Conservation (phyloP, 2,329 filamentous ascomycete species). For the Diaporthe australafricana region DNA sequence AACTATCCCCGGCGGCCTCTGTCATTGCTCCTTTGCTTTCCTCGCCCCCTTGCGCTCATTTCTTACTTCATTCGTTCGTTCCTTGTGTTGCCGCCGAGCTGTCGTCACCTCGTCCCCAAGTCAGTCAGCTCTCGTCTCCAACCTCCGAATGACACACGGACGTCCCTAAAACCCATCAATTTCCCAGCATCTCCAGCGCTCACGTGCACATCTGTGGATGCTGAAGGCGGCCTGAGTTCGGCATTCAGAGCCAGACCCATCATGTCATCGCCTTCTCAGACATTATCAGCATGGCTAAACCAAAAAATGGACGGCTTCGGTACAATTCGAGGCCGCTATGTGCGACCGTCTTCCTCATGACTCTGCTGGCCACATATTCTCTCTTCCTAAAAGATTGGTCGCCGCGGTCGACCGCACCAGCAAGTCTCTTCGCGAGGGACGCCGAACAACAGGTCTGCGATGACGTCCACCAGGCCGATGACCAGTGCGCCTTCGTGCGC, state of each 20-base stretch:
- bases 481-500: constrained; percentile 89
- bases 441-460: constrained; percentile 71
- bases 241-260: constrained; percentile 11
- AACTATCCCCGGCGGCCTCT: constrained; percentile 10
- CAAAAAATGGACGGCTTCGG: constrained; percentile 48
- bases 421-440: constrained; percentile 39
- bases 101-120: neutral
- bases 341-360: constrained; percentile 58
- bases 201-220: constrained; percentile 12
- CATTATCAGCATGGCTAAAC: constrained; percentile 42
- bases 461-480: constrained; percentile 78
- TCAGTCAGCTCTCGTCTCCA: neutral
- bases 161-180: neutral
- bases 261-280: constrained; percentile 29
- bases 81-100: neutral
- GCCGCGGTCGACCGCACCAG: constrained; percentile 2
- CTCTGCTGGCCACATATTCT: constrained; percentile 58
- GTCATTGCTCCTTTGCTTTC: neutral
- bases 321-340: constrained; percentile 63
- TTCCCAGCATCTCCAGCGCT: neutral
- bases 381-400: constrained; percentile 46
- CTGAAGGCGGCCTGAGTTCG: neutral
- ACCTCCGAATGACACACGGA: neutral
- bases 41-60: neutral
- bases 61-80: neutral